A percentile compares a stretch with the other conserved stretches of the same genome.
Evolutionary conservation across 2,329 filamentous ascomycete genomes (phyloP).

Genomic region (Escovopsis sp.): DNA sequence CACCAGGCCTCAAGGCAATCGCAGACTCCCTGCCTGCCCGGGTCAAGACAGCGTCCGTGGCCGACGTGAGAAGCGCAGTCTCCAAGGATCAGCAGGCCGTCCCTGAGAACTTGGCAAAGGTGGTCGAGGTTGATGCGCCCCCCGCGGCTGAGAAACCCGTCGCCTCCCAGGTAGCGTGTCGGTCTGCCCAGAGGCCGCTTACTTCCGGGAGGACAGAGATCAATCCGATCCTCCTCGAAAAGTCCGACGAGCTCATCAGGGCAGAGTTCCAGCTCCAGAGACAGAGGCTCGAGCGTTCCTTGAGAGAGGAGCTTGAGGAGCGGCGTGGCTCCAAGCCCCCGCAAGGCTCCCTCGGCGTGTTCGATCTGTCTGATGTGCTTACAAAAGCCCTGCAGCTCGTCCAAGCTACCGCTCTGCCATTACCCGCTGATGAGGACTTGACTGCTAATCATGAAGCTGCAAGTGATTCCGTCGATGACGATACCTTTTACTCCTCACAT

Average conservation of each 20-base stretch:
- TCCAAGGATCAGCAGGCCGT: background rate
- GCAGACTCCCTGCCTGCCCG: conserved; percentile 4
- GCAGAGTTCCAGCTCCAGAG: conserved; percentile 71
- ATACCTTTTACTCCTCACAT: conserved; percentile 92
- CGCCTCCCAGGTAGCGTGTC: background rate
- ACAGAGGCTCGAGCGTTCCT: conserved; percentile 60
- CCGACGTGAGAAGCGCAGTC: conserved; percentile 6
- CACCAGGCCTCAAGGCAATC: conserved; percentile 23
- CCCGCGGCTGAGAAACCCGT: background rate
- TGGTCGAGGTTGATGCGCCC: background rate
- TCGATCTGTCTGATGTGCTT: conserved; percentile 61
- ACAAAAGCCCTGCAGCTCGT: conserved; percentile 56
- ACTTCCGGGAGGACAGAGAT: conserved; percentile 47
- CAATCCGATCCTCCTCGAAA: conserved; percentile 71
- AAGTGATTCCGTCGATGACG: conserved; percentile 79
- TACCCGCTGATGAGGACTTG: conserved; percentile 39
- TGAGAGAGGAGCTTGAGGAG: conserved; percentile 67
- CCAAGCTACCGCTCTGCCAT: conserved; percentile 48
- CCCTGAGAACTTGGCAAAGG: background rate
- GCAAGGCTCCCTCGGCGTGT: conserved; percentile 44
- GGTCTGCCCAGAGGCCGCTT: background rate
- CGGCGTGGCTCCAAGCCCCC: conserved; percentile 30
- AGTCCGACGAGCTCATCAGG: conserved; percentile 70
- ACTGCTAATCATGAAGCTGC: conserved; percentile 43
- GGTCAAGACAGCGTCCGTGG: conserved; percentile 4